phyloP scores from a whole-genome alignment of 2,329 filamentous ascomycete species.

The Neocucurbitaria cava region DNA sequence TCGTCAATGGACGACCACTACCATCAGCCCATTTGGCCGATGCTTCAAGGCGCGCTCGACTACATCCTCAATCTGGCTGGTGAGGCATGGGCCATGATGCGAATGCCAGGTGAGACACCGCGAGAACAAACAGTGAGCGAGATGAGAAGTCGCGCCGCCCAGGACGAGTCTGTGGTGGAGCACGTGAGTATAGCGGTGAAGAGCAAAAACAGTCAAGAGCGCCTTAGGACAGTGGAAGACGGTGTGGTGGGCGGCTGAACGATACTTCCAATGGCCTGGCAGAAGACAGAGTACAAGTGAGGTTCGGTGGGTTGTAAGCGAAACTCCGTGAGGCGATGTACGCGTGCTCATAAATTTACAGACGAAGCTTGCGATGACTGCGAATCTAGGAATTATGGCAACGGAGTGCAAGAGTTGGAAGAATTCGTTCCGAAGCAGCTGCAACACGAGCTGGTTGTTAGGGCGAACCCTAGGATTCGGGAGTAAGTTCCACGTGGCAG shows the following conservation, averaged over 20 bases:
- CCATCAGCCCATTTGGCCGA: conserved; percentile 24
- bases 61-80: conserved; percentile 20
- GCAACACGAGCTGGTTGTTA: too few species aligned
- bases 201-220: not conserved
- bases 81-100: conserved; percentile 23
- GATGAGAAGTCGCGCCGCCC: not conserved
- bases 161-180: not conserved
- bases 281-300: too few species aligned
- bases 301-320: too few species aligned
- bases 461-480: too few species aligned
- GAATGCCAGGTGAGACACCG: conserved; percentile 1
- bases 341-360: too few species aligned
- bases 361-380: too few species aligned
- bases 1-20: conserved; percentile 23
- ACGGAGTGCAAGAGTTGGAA: too few species aligned
- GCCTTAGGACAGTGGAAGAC: not conserved
- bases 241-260: not conserved
- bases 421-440: too few species aligned
- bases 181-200: not conserved
- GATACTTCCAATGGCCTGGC: not conserved
- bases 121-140: not conserved
- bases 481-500: too few species aligned
- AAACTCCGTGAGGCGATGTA: too few species aligned
- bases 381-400: too few species aligned
- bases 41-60: conserved; percentile 23